Conservation (phyloP, 495 filamentous ascomycete species). For the Trichoderma gamsii region DNA sequence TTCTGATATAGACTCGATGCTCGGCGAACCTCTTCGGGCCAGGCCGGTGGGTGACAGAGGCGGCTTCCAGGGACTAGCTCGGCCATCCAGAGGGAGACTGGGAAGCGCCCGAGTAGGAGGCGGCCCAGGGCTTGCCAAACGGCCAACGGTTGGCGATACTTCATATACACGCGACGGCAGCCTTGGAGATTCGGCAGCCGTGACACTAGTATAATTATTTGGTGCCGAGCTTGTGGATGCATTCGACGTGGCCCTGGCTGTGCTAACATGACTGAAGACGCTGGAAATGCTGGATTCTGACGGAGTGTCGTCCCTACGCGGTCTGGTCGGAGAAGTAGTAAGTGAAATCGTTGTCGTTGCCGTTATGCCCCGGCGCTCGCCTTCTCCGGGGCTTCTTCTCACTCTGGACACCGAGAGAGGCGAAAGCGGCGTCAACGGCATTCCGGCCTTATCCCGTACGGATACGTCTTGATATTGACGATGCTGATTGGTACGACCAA, state of each 20-base stretch:
- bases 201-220: neutral
- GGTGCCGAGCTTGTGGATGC: neutral
- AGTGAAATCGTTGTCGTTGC: neutral
- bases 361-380: neutral
- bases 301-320: neutral
- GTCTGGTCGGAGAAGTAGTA: neutral
- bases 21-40: neutral
- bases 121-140: conserved; percentile 26
- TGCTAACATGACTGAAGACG: neutral
- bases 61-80: neutral
- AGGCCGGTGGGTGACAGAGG: neutral
- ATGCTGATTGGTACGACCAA: neutral
- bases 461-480: neutral
- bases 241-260: neutral
- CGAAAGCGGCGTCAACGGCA: neutral
- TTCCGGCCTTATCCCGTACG: neutral
- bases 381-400: neutral
- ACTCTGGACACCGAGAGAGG: neutral
- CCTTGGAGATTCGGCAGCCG: conserved; percentile 20
- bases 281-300: neutral
- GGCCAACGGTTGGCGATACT: conserved; percentile 20
- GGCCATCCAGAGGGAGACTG: neutral
- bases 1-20: neutral
- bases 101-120: conserved; percentile 22
- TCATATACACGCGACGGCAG: conserved; percentile 23